A percentile compares a stretch with the other conserved stretches of the same genome.
Evolutionary conservation across 139 green algal species (phyloP).

Genomic region (Coelastrella sp.): DNA sequence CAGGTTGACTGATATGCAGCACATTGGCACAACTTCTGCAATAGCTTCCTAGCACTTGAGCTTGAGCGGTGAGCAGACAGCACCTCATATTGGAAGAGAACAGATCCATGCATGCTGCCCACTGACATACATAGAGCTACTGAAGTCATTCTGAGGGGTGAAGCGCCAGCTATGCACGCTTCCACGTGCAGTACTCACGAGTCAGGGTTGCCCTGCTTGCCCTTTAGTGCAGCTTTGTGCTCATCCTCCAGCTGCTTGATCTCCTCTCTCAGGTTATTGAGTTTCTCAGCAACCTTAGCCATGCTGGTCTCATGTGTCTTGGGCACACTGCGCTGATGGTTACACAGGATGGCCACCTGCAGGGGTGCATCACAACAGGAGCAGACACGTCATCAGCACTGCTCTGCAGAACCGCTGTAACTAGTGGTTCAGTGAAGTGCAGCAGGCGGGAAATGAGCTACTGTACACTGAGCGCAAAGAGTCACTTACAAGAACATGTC

Average conservation of each 20-base stretch:
- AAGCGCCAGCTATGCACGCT: background rate
- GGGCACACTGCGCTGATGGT: conserved; percentile 95
- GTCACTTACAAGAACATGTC: too few species aligned
- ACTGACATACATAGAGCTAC: background rate
- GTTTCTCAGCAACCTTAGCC: conserved; percentile 81
- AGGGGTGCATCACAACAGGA: background rate
- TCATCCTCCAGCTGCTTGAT: conserved; percentile 77
- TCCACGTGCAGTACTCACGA: conserved; percentile 40
- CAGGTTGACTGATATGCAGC: too few species aligned
- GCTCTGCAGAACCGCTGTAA: background rate
- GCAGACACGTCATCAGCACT: background rate
- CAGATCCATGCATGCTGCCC: background rate
- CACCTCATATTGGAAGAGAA: background rate
- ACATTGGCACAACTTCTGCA: too few species aligned
- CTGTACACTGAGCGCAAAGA: too few species aligned
- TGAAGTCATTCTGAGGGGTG: too few species aligned
- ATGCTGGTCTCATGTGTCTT: conserved; percentile 93
- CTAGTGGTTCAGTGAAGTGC: too few species aligned
- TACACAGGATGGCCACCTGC: conserved; percentile 98
- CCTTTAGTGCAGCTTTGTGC: conserved; percentile 66
- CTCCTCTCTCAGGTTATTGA: conserved; percentile 65
- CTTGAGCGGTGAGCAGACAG: too few species aligned
- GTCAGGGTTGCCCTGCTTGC: conserved; percentile 65
- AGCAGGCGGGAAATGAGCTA: too few species aligned
- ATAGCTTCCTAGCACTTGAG: too few species aligned